Evolutionary conservation across 1,139 yeast genomes (phyloP), one percentile per base, ranked within the genome.

Genomic region (Protomyces pachydermus): DNA sequence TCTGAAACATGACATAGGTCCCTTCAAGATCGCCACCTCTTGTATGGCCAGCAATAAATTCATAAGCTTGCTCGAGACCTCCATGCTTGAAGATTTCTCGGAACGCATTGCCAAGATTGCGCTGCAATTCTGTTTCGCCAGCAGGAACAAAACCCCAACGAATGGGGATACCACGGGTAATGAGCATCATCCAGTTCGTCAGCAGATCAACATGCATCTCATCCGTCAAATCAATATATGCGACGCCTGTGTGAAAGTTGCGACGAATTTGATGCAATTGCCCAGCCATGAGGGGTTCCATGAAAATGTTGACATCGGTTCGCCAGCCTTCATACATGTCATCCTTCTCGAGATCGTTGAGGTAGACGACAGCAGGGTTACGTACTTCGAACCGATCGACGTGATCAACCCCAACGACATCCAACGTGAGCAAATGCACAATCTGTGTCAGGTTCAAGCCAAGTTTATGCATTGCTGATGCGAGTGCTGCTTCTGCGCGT

Each of bases 111-210:
- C 16, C 65, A 65, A 16, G 72, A 10, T 34, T 18, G 32, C 20
- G 38, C 46, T 39, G 54, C 12, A 16, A 25, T 18, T 50, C 35
- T 9, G 54, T 68, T 28, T 69, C 66, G 6, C 74, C 75, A 2
- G 88, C 68, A 0, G 98, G 96, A 32, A 93, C 76, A 1, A 93
- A 68, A 2, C 97, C 98, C 65, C 93, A 72, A 72, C 91, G 88
- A 69, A 91, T 87, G 0, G 97, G 91, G 18, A 88, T 79, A 0
- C 84, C 84, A 51, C 82, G 80, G 35, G 81, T 69, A 2, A 74
- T 66, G 37, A 77, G 63, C n/a, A 64, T 60, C 39, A 52, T 45
- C 3, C 70, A 39, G 20, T 69, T 69, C 45, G 56, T 63, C 3
- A 65, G 42, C 20, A 88, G 79, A 0, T 83, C 76, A 74, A 66